Base-by-base conservation (phyloP, 495 filamentous ascomycete genomes). In the Lasiosphaeriaceae sp. region DNA sequence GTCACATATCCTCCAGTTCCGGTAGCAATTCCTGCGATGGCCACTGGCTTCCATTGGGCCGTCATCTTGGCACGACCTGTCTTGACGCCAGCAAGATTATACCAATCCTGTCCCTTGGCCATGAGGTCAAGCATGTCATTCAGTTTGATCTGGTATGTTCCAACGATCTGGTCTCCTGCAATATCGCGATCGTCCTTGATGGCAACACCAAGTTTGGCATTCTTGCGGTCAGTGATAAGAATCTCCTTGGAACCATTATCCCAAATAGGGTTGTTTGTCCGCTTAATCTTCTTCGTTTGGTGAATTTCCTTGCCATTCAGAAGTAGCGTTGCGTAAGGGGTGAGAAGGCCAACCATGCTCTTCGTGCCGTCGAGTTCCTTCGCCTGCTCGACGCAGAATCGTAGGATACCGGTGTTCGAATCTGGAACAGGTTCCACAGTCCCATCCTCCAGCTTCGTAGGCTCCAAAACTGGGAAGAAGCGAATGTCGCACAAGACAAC, bases 121-220 rank as follows among this genome's bases (percentile, higher is more conserved):
- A 90, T 92, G 72, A 92, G 78, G 55, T 93, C 88, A 16, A 97
- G 71, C 86, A 99, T 88, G 60, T 96, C 92, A 52, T 96, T 87
- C 26, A 97, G 75, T 75, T 90, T 93, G 70, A 99, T 94, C 65
- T 96, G 92, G 68, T 96, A 96, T 17, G 83, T 89, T 47, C 95
- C 94, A 26, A 99, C 67, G 34, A 92, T 80, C 31, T 89, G 90
- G 67, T 99, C 91, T n/a, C 84, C 75, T 21, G 82, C 73, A 50
- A 97, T 68, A 52, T 96, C 93, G 46, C 90, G 82, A 62, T 97
- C 94, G 65, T 99, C 94, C 73, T 96, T 99, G 77, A 99, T 86
- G 17, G 90, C 86, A 50, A 97, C 73, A 52, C 92, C 95, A 46
- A 99, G 80, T 60, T 87, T 92, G 45, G 92, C 92, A 63, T 77